A percentile compares a stretch with the other conserved stretches of the same genome.
Evolutionary conservation across 2,329 filamentous ascomycete species (phyloP).

Genomic region (Ophiostoma angusticollis): DNA sequence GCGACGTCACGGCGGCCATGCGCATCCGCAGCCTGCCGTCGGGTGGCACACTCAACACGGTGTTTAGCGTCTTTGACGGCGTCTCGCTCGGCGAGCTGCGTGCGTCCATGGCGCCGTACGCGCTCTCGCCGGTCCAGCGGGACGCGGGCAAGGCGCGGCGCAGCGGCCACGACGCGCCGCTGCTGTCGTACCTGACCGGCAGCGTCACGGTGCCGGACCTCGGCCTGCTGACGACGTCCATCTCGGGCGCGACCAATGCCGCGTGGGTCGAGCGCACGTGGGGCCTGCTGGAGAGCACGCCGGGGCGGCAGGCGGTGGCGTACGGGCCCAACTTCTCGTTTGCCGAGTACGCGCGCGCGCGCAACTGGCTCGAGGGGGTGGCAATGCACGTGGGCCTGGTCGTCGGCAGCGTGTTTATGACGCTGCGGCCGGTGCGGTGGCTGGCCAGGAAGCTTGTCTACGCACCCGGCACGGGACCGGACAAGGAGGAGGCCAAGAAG

Average conservation of each 20-base stretch:
- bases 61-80: slow-evolving; percentile 44
- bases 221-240: slow-evolving; percentile 41
- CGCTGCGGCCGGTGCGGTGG: slow-evolving; percentile 30
- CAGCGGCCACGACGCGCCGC: slow-evolving; percentile 22
- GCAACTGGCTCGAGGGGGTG: slow-evolving; percentile 37
- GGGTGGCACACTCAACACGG: slow-evolving; percentile 56
- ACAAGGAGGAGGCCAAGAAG: slow-evolving; percentile 38
- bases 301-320: slow-evolving; percentile 30
- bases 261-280: slow-evolving; percentile 48
- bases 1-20: slow-evolving; percentile 41
- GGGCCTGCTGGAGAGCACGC: slow-evolving; percentile 41
- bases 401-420: slow-evolving; percentile 31
- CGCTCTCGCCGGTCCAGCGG: slow-evolving; percentile 43
- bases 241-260: slow-evolving; percentile 36
- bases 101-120: slow-evolving; percentile 36
- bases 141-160: slow-evolving; percentile 18
- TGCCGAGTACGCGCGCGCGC: slow-evolving; percentile 38
- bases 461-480: slow-evolving; percentile 43
- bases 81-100: slow-evolving; percentile 36
- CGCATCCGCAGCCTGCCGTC: slow-evolving; percentile 37
- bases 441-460: slow-evolving; percentile 31
- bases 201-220: slow-evolving; percentile 35
- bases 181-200: slow-evolving; percentile 37
- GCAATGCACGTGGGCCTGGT: slow-evolving; percentile 35
- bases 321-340: slow-evolving; percentile 53